Conservation (phyloP, 495 filamentous ascomycete genomes). For the Penicillium mononematosum region DNA sequence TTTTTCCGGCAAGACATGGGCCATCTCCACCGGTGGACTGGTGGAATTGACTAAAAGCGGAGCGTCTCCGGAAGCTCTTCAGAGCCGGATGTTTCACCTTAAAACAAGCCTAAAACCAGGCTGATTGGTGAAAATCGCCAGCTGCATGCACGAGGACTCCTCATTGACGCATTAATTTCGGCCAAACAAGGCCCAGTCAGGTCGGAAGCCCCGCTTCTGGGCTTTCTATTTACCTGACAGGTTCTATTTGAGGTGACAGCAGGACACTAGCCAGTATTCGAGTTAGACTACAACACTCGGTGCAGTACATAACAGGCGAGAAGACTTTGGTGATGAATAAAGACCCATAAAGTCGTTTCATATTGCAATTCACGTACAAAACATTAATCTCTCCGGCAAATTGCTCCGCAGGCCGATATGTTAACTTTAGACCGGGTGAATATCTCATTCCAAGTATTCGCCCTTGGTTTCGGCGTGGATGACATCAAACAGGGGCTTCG, state of each 20-base stretch:
- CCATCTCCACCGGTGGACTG: neutral
- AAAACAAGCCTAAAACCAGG: conserved; percentile 5
- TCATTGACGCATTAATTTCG: conserved; percentile 19
- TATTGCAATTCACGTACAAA: neutral
- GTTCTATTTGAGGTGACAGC: neutral
- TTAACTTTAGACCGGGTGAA: neutral
- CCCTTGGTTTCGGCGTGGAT: conserved; percentile 63
- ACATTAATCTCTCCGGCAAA: neutral
- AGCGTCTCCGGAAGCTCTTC: neutral
- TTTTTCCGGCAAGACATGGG: neutral
- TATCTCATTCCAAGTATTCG: conserved; percentile 51
- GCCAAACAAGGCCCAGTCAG: neutral
- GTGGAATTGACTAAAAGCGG: conserved; percentile 6
- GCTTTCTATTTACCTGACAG: neutral
- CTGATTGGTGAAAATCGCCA: conserved; percentile 7
- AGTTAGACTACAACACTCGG: neutral
- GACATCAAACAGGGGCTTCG: conserved; percentile 71
- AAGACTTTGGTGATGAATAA: neutral
- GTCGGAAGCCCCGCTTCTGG: neutral
- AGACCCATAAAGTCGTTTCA: neutral
- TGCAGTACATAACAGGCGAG: neutral
- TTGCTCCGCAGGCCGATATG: neutral
- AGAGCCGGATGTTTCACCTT: conserved; percentile 9
- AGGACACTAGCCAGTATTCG: neutral
- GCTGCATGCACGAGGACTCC: neutral